Conservation (phyloP, 768 basidiomycete species). For the Suillus paluster region DNA sequence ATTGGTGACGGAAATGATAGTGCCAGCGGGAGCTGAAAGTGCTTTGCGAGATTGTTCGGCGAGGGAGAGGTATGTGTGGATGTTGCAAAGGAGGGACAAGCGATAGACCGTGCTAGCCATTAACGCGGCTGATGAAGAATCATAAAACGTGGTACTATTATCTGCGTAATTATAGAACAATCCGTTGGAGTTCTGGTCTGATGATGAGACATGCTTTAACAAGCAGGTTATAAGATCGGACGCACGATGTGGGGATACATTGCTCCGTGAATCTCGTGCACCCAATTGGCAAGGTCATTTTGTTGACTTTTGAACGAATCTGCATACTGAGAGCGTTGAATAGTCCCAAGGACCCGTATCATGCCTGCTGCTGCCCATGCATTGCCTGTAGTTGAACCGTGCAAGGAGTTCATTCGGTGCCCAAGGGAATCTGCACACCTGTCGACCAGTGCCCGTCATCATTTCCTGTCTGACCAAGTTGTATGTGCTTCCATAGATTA, state of each 20-base stretch:
- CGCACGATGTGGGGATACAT: slow-evolving; percentile 68
- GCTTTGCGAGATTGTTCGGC: slow-evolving; percentile 60
- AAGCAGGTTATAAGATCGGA: slow-evolving; percentile 10
- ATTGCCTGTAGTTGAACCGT: slow-evolving; percentile 55
- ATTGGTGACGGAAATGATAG: slow-evolving; percentile 19
- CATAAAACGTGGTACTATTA: slow-evolving; percentile 62
- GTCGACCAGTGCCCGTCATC: slow-evolving; percentile 85
- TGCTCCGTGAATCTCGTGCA: slow-evolving; percentile 71
- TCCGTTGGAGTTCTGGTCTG: slow-evolving; percentile 16
- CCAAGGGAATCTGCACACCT: slow-evolving; percentile 43
- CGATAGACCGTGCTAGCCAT: slow-evolving; percentile 80
- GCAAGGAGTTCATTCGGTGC: background rate
- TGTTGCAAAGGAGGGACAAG: slow-evolving; percentile 56
- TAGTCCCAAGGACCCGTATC: slow-evolving; percentile 79
- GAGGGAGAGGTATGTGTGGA: slow-evolving; percentile 52
- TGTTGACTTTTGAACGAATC: slow-evolving; percentile 53
- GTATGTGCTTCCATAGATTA: slow-evolving; percentile 80
- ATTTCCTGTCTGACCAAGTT: slow-evolving; percentile 52
- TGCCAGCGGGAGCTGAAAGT: slow-evolving; percentile 30
- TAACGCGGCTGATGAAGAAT: slow-evolving; percentile 74
- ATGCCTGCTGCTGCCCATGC: slow-evolving; percentile 92
- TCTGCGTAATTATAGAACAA: slow-evolving; percentile 76
- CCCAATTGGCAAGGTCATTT: slow-evolving; percentile 65
- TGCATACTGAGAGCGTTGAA: slow-evolving; percentile 62
- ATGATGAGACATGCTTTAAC: background rate